Evolutionary conservation across 352 stramenopile species (phyloP), one percentile per base, ranked within the genome.

Genomic region (Thalassiosira pacifica): DNA sequence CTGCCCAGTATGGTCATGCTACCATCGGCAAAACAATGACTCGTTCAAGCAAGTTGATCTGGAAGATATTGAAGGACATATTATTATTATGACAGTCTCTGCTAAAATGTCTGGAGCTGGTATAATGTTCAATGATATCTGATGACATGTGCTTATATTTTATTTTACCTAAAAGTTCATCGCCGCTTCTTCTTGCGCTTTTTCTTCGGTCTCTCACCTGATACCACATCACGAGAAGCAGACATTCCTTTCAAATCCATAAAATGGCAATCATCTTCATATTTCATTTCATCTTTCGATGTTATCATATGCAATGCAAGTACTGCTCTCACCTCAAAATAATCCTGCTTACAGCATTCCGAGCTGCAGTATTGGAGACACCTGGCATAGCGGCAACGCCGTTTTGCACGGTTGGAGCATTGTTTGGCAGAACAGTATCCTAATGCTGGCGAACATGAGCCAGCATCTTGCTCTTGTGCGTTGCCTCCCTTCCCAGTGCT

Each of bases 301-400:
- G 42, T 34, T 11, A 76, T 72, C 76, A 88, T 80, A 60, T 88
- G 82, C 42, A 88, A 63, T 64, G 82, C 70, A 73, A 88, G 76
- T 26, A 69, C 61, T 45, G 76, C 64, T 68, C 32, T 85, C 75
- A 76, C 76, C 61, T 27, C 6, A 60, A 26, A 19, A 48, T 10
- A 24, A 79, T 91, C 68, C 5, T 64, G 52, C 32, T 82, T 2
- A 52, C 71, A 91, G 53, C 89, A 93, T 11, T 78, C 48, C 26
- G 37, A n/a, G 55, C 86, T 90, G 57, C 91, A 94, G 61, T 94
- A 94, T 22, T 87, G 82, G 27, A 92, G 31, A 27, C 76, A 78
- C 32, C 91, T 86, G 19, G 87, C 67, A 48, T 91, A 82, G 32
- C 83, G 79, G 77, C 80, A 93, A 19, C 91, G 79, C 40, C 68